Percentiles rank a stretch among this genome's conserved stretches.
Conservation (phyloP, 169 alveolate genomes). For the Plasmodium malariae region DNA sequence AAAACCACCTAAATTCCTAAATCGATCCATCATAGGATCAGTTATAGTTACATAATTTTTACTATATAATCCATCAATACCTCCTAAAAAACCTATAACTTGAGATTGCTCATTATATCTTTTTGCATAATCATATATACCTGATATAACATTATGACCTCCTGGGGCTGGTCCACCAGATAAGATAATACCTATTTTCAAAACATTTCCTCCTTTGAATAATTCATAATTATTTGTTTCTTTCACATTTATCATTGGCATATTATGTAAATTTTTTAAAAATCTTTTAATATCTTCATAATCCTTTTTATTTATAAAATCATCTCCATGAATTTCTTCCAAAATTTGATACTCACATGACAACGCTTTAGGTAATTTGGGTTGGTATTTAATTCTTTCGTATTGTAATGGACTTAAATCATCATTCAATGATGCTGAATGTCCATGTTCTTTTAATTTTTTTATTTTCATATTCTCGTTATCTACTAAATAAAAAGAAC, state of each 20-base stretch:
- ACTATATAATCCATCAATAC: conserved; percentile 95
- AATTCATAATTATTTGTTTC: conserved; percentile 73
- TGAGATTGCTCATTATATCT: conserved; percentile 91
- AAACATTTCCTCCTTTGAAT: conserved; percentile 74
- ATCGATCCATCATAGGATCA: conserved; percentile 93
- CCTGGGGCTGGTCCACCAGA: conserved; percentile 99
- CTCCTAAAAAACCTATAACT: conserved; percentile 95
- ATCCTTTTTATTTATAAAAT: conserved; percentile 78
- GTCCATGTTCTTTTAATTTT: conserved; percentile 80
- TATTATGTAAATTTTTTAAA: conserved; percentile 68
- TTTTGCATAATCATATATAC: conserved; percentile 95
- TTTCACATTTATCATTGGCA: conserved; percentile 76
- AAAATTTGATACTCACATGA: conserved; percentile 73
- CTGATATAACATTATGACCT: conserved; percentile 99
- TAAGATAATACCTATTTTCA: conserved; percentile 95
- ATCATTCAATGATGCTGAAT: conserved; percentile 82
- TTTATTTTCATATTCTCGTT: conserved; percentile 71
- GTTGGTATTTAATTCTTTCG: conserved; percentile 79
- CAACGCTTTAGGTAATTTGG: conserved; percentile 80
- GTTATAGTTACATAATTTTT: conserved; percentile 94
- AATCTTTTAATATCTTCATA: conserved; percentile 75
- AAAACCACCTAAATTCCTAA: conserved; percentile 98
- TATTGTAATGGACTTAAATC: conserved; percentile 83
- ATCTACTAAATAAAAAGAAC: conserved; percentile 58
- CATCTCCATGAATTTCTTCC: conserved; percentile 78